Evolutionary conservation across 768 basidiomycete species (phyloP).

Genomic region (Pleurotus ostreatus): DNA sequence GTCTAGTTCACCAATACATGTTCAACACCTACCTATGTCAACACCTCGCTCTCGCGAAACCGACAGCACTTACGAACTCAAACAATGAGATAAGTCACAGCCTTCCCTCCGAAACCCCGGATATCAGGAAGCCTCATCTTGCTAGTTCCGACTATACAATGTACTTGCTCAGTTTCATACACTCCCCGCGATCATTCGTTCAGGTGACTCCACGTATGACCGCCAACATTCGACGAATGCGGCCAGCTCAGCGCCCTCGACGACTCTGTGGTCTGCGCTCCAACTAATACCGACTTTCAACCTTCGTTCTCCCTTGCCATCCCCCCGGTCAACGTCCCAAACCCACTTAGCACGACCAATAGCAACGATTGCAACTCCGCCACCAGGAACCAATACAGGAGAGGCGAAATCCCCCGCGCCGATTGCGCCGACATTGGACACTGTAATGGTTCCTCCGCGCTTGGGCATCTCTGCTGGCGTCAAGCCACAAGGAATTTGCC

Average conservation of each 20-base stretch:
- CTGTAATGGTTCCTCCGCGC: constrained; percentile 73
- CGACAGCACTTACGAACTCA: no score
- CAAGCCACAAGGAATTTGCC: constrained; percentile 63
- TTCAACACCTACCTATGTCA: no score
- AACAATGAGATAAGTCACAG: no score
- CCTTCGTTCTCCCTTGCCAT: constrained; percentile 46
- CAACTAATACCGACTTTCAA: constrained; percentile 69
- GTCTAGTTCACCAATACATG: no score
- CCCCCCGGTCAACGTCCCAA: constrained; percentile 58
- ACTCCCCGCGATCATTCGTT: constrained; percentile 57
- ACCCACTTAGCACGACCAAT: constrained; percentile 77
- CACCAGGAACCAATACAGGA: constrained; percentile 77
- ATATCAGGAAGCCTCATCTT: no score
- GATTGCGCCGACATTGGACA: constrained; percentile 82
- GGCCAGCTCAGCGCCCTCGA: constrained; percentile 86
- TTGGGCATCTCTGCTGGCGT: constrained; percentile 67
- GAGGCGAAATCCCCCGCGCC: constrained; percentile 66
- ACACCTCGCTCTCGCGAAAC: no score
- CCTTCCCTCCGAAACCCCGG: no score
- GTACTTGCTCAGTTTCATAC: constrained; percentile 20
- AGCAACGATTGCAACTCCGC: constrained; percentile 83
- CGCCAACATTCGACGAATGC: constrained; percentile 89
- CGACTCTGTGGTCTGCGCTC: constrained; percentile 84
- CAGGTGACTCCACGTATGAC: constrained; percentile 71
- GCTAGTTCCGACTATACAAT: no score